phyloP scores from a whole-genome alignment of 1,284 basidiomycete genomes.

The Cystobasidium slooffiae region DNA sequence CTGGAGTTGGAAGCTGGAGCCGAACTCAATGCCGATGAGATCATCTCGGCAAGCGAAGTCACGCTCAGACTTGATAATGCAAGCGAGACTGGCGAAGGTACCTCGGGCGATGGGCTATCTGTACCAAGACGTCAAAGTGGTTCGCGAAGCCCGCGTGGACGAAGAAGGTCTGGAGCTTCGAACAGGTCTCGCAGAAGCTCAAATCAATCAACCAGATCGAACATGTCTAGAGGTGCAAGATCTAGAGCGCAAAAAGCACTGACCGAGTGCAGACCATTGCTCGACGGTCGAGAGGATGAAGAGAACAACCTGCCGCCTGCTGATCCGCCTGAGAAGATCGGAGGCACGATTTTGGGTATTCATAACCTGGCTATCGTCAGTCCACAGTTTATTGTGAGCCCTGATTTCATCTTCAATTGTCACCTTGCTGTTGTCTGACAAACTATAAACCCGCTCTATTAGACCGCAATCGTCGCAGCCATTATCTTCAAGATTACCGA shows the following conservation, averaged over 20 bases:
- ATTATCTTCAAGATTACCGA: constrained; percentile 55
- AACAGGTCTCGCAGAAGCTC: constrained; percentile 20
- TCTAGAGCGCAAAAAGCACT: constrained; percentile 32
- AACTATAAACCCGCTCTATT: neutral
- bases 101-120: neutral
- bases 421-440: neutral
- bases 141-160: constrained; percentile 23
- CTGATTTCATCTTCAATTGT: neutral
- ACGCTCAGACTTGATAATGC: constrained; percentile 14
- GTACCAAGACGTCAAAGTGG: constrained; percentile 19
- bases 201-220: constrained; percentile 18
- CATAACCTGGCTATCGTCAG: constrained; percentile 53
- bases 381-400: constrained; percentile 51
- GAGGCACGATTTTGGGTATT: constrained; percentile 52
- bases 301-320: neutral
- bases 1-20: constrained; percentile 45
- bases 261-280: constrained; percentile 40
- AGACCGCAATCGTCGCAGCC: constrained; percentile 55
- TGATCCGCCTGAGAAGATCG: constrained; percentile 27
- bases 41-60: constrained; percentile 30
- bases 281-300: constrained; percentile 17
- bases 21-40: constrained; percentile 34
- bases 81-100: neutral
- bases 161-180: constrained; percentile 18
- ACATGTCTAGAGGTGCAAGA: constrained; percentile 15